Percentiles rank a stretch among this genome's conserved stretches.
phyloP scores from a whole-genome alignment of 352 stramenopile species.

The Globisporangium abappressorium region DNA sequence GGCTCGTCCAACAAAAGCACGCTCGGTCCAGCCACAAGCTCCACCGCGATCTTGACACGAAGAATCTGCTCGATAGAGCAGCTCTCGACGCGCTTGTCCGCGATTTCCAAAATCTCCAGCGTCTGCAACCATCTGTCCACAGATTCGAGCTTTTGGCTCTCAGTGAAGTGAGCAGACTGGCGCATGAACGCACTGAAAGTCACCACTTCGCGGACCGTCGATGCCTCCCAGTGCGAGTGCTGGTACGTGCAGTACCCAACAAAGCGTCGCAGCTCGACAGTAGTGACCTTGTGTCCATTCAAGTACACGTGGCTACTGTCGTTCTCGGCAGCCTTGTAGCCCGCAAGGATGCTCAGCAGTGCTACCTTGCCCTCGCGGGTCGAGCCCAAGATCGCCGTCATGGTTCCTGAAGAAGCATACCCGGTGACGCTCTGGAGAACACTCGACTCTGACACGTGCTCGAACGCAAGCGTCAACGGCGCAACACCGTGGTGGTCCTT shows the following conservation, averaged over 20 bases:
- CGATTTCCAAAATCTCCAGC: slow-evolving; percentile 20
- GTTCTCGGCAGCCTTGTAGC: slow-evolving; percentile 71
- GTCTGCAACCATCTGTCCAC: slow-evolving; percentile 17
- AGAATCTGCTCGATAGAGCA: slow-evolving; percentile 20
- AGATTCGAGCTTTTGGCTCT: slow-evolving; percentile 4
- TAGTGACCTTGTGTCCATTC: slow-evolving; percentile 28
- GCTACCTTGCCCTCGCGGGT: slow-evolving; percentile 76
- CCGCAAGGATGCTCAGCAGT: slow-evolving; percentile 42
- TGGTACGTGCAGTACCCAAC: slow-evolving; percentile 50
- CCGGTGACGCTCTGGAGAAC: slow-evolving; percentile 56
- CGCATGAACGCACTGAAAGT: slow-evolving; percentile 71
- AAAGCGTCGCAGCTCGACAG: slow-evolving; percentile 20
- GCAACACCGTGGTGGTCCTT: background rate
- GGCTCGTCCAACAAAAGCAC: slow-evolving; percentile 74
- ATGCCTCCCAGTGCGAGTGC: slow-evolving; percentile 32
- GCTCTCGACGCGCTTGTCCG: slow-evolving; percentile 16
- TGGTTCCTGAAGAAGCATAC: slow-evolving; percentile 28
- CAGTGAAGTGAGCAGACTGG: slow-evolving; percentile 10
- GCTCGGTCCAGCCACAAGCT: slow-evolving; percentile 59
- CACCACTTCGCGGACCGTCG: slow-evolving; percentile 68
- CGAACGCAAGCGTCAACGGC: slow-evolving; percentile 21
- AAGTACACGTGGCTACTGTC: slow-evolving; percentile 41
- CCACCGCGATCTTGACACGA: slow-evolving; percentile 52
- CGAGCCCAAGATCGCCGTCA: slow-evolving; percentile 45
- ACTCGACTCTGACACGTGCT: slow-evolving; percentile 23